Evolutionary conservation across 805 yeast genomes (phyloP).

Genomic region (Teunomyces funiuensis): DNA sequence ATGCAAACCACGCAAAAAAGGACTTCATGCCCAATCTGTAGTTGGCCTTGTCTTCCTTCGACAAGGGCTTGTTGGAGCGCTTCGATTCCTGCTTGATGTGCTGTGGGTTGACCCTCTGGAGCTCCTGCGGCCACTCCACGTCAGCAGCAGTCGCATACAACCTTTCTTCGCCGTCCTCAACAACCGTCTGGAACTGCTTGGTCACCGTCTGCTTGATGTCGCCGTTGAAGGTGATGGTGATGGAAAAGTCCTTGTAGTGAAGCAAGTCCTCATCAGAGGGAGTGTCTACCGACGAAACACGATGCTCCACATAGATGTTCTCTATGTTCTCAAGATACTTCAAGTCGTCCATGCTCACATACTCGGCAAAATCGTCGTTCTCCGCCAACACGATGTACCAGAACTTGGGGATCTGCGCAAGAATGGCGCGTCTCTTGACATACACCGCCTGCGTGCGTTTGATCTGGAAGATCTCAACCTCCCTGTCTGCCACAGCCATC

Average conservation of each 20-base stretch:
- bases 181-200: constrained; percentile 54
- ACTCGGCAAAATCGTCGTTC: constrained; percentile 82
- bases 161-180: constrained; percentile 54
- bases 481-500: constrained; percentile 58
- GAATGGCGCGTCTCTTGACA: constrained; percentile 52
- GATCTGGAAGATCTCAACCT: constrained; percentile 56
- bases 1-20: constrained; percentile 82
- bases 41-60: constrained; percentile 54
- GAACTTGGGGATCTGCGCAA: constrained; percentile 63
- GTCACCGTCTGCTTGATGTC: constrained; percentile 56
- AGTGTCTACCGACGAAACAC: constrained; percentile 30
- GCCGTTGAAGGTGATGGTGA: constrained; percentile 54
- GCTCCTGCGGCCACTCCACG: constrained; percentile 69
- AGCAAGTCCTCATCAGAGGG: constrained; percentile 23
- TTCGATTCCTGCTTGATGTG: constrained; percentile 39
- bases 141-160: constrained; percentile 54
- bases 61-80: constrained; percentile 30
- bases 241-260: constrained; percentile 53
- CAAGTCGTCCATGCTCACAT: constrained; percentile 71
- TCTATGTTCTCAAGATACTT: constrained; percentile 66
- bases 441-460: constrained; percentile 57
- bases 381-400: constrained; percentile 88
- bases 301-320: constrained; percentile 62
- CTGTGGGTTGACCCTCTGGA: constrained; percentile 55
- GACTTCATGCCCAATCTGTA: constrained; percentile 76